These are phyloP conservation scores for Mycena indigotica DNA, from an alignment of 768 basidiomycete species.

Conservation along the genomic window DNA sequence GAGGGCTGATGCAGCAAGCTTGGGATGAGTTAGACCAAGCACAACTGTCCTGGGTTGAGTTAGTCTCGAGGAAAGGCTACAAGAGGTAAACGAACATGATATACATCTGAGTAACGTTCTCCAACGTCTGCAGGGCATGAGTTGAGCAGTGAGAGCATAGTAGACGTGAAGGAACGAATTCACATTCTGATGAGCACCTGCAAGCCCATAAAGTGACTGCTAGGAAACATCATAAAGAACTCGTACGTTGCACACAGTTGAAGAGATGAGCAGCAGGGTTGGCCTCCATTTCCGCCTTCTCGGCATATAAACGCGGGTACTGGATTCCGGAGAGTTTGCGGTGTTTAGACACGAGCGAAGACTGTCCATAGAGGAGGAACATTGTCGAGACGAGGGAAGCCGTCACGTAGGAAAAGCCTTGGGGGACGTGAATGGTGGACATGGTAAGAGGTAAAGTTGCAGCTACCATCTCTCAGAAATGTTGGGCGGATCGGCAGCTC, in stretches of 20 bases:
- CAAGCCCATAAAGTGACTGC: background rate
- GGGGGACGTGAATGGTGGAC: slow-evolving; percentile 12
- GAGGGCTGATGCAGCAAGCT: slow-evolving; percentile 42
- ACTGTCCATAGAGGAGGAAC: slow-evolving; percentile 30
- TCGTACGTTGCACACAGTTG: slow-evolving; percentile 17
- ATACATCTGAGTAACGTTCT: slow-evolving; percentile 10
- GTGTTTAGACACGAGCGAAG: slow-evolving; percentile 20
- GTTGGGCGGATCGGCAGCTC: no score
- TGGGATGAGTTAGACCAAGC: slow-evolving; percentile 42
- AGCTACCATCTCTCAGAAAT: no score
- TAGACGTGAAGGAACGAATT: background rate
- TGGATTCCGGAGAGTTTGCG: slow-evolving; percentile 20
- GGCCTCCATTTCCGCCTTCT: slow-evolving; percentile 2
- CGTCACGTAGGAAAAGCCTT: slow-evolving; percentile 21
- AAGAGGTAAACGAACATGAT: slow-evolving; percentile 4
- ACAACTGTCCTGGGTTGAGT: slow-evolving; percentile 39
- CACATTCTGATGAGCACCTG: slow-evolving; percentile 11
- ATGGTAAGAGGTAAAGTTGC: slow-evolving; percentile 1
- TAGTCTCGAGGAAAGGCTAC: background rate
- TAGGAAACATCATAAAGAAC: slow-evolving; percentile 26
- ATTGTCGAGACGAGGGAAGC: slow-evolving; percentile 28
- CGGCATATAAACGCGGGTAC: background rate
- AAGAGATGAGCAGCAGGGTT: background rate
- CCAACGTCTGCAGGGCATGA: slow-evolving; percentile 8
- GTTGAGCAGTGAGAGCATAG: background rate